Evolutionary conservation across 164 flowering plant species (phyloP).

Genomic region (Dillenia turbinata): DNA sequence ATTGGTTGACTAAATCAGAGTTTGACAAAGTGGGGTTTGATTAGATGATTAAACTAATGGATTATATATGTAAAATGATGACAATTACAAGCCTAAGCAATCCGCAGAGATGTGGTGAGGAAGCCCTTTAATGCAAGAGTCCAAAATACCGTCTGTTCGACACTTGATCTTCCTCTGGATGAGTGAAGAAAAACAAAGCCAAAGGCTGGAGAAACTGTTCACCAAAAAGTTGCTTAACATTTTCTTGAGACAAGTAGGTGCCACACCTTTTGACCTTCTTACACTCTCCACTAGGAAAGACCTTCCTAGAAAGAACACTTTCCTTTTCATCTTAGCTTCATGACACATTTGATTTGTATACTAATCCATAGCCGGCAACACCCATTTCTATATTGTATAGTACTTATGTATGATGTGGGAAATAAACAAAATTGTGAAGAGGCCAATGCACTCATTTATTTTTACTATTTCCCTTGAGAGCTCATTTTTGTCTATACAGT

Average conservation of each 20-base stretch:
- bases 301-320: conserved; percentile 20
- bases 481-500: conserved; percentile 3
- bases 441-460: conserved; percentile 29
- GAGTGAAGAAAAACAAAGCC: no score
- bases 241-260: conserved; percentile 18
- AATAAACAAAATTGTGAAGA: conserved; percentile 20
- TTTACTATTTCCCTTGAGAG: no score
- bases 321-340: background rate
- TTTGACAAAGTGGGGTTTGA: no score
- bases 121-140: background rate
- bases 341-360: no score
- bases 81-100: no score
- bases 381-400: conserved; percentile 6
- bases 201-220: background rate
- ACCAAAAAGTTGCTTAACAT: background rate
- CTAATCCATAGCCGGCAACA: conserved; percentile 24
- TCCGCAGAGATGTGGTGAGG: no score
- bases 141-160: background rate
- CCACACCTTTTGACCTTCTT: conserved; percentile 29
- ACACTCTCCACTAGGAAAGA: conserved; percentile 30
- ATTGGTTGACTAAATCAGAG: no score
- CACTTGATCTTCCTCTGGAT: background rate
- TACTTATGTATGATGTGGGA: background rate
- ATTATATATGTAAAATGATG: no score
- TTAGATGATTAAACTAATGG: no score